Evolutionary conservation across 75 land plant species (phyloP).

Genomic region (Chamaecyparis obtusa): DNA sequence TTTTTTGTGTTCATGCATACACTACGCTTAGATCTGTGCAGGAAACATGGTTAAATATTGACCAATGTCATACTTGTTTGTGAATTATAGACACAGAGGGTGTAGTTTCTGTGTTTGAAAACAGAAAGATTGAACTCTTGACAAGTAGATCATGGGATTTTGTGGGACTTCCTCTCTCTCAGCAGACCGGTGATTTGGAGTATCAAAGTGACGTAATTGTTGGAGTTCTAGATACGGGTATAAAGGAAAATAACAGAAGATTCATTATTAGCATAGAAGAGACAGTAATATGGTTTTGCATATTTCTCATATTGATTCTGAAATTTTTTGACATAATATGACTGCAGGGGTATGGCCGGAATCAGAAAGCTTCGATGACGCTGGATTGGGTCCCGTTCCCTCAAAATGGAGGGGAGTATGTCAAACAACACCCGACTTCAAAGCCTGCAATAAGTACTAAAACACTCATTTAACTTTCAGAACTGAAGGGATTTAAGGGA

Average conservation of each 20-base stretch:
- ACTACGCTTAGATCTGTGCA: no score
- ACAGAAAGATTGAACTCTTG: slow-evolving; percentile 10
- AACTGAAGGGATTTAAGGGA: no score
- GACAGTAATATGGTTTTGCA: no score
- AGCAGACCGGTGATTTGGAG: slow-evolving; percentile 31
- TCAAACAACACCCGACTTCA: slow-evolving; percentile 57
- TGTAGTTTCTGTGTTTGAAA: slow-evolving; percentile 55
- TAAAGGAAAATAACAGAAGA: neutral
- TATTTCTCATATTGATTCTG: neutral
- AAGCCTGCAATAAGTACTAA: slow-evolving; percentile 46
- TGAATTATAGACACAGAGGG: slow-evolving; percentile 38
- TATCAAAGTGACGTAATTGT: slow-evolving; percentile 40
- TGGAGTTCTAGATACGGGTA: slow-evolving; percentile 61
- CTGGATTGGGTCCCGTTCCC: slow-evolving; percentile 46
- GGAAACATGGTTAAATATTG: no score
- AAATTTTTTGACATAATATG: no score
- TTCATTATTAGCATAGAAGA: neutral
- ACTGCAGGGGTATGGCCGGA: slow-evolving; percentile 75
- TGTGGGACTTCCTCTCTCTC: slow-evolving; percentile 23
- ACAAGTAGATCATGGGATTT: slow-evolving; percentile 77
- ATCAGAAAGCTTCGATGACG: slow-evolving; percentile 60
- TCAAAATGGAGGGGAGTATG: slow-evolving; percentile 68
- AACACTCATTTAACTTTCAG: neutral
- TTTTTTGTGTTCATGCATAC: no score
- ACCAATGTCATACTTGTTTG: no score